phyloP scores from a whole-genome alignment of 225 moss, liverwort and hornwort species.

The Pseudoscleropodium purum region DNA sequence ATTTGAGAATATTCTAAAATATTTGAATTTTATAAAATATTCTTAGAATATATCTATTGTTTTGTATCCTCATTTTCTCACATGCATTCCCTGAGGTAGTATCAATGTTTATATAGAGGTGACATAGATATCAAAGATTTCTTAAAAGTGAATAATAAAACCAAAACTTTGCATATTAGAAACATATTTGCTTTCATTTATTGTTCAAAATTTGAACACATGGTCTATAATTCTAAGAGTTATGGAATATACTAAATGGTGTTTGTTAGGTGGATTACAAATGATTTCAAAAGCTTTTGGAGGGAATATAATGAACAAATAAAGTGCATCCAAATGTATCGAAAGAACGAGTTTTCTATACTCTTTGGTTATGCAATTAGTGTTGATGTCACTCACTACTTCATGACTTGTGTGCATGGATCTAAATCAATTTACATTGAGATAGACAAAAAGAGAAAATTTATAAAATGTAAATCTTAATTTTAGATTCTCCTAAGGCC shows the following conservation, averaged over 20 bases:
- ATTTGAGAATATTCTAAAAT: not conserved
- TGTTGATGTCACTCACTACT: not conserved
- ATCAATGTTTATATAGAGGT: not conserved
- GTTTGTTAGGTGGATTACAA: not conserved
- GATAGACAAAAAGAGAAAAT: fast-evolving
- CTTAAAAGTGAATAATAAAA: not conserved
- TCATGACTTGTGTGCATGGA: not conserved
- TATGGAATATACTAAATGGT: not conserved
- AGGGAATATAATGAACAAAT: fast-evolving
- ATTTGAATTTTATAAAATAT: not conserved
- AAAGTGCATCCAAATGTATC: not conserved
- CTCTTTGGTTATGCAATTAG: not conserved
- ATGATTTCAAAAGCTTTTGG: not conserved
- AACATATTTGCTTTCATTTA: fast-evolving
- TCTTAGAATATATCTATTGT: not conserved
- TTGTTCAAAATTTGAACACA: not conserved
- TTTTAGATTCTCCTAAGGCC: fast-evolving
- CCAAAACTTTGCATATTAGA: not conserved
- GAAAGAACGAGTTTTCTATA: not conserved
- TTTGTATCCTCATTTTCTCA: not conserved
- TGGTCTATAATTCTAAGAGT: too few species aligned
- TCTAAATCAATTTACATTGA: not conserved
- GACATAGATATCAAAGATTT: not conserved
- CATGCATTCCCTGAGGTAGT: fast-evolving
- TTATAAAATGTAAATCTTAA: not conserved